Percentiles rank a stretch among this genome's conserved stretches.
Evolutionary conservation across 139 green algal genomes (phyloP).

Genomic region (Haematococcus lacustris): DNA sequence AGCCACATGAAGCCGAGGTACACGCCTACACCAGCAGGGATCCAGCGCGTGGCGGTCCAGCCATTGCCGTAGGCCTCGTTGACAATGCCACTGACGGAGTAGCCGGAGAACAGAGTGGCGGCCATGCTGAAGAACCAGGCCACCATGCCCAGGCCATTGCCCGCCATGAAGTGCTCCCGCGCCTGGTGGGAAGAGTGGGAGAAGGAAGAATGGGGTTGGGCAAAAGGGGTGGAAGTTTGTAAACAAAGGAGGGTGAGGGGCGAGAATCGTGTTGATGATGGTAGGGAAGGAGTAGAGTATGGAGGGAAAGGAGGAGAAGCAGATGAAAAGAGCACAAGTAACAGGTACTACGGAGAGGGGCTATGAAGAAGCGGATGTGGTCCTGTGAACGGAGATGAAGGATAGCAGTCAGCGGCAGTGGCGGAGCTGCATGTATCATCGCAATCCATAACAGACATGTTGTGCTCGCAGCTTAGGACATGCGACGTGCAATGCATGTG

Average conservation of each 20-base stretch:
- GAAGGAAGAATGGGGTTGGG: no score
- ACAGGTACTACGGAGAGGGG: not conserved
- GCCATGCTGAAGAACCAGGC: slow-evolving; percentile 46
- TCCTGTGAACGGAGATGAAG: no score
- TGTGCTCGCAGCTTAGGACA: no score
- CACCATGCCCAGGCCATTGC: slow-evolving; percentile 20
- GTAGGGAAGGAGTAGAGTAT: no score
- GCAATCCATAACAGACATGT: no score
- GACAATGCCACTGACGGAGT: slow-evolving; percentile 38
- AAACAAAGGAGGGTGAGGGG: no score
- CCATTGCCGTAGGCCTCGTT: slow-evolving; percentile 31
- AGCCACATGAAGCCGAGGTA: slow-evolving; percentile 35
- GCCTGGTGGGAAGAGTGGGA: slow-evolving; percentile 9
- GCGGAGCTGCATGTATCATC: no score
- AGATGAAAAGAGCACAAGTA: not conserved
- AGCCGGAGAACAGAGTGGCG: slow-evolving; percentile 35
- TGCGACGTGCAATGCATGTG: not conserved
- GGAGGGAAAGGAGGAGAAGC: no score
- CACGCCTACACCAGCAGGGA: slow-evolving; percentile 32
- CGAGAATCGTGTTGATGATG: no score
- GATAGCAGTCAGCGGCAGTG: no score
- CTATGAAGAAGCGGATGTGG: not conserved
- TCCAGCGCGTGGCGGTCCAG: slow-evolving; percentile 37
- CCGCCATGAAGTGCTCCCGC: slow-evolving; percentile 35
- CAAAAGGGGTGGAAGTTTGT: not conserved